phyloP scores from a whole-genome alignment of 495 filamentous ascomycete genomes.

The Xylaria grammica region DNA sequence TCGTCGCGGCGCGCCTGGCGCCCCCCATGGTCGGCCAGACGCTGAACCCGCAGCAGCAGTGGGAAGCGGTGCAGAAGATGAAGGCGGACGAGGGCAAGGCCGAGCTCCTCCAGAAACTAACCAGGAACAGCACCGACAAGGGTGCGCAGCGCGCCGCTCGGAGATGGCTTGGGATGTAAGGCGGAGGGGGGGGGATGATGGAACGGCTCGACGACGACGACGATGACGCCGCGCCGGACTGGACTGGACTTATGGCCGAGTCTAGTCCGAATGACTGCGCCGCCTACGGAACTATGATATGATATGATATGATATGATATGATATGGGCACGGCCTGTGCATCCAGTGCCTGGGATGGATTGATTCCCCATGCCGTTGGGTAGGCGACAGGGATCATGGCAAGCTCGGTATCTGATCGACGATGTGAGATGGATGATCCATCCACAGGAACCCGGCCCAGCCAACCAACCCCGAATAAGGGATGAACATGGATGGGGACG shows the following conservation, averaged over 20 bases:
- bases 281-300: background rate
- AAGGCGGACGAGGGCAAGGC: constrained; percentile 40
- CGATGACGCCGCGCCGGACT: no score
- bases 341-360: no score
- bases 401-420: background rate
- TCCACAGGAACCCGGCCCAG: no score
- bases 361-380: background rate
- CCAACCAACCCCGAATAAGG: background rate
- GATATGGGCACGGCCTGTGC: no score
- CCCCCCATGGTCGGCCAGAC: constrained; percentile 30
- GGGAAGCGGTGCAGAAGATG: constrained; percentile 46
- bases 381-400: background rate
- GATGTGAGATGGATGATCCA: background rate
- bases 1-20: constrained; percentile 28
- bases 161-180: constrained; percentile 33
- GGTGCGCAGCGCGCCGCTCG: constrained; percentile 30
- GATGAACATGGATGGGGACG: no score
- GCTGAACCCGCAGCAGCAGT: constrained; percentile 44
- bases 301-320: no score
- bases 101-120: constrained; percentile 44
- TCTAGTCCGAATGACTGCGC: no score
- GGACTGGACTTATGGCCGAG: no score
- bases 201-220: no score
- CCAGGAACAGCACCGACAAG: constrained; percentile 41
- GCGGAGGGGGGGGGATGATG: background rate